A percentile compares a stretch with the other conserved stretches of the same genome.
phyloP scores from a whole-genome alignment of 1,139 yeast genomes.

The Geotrichum fermentans region DNA sequence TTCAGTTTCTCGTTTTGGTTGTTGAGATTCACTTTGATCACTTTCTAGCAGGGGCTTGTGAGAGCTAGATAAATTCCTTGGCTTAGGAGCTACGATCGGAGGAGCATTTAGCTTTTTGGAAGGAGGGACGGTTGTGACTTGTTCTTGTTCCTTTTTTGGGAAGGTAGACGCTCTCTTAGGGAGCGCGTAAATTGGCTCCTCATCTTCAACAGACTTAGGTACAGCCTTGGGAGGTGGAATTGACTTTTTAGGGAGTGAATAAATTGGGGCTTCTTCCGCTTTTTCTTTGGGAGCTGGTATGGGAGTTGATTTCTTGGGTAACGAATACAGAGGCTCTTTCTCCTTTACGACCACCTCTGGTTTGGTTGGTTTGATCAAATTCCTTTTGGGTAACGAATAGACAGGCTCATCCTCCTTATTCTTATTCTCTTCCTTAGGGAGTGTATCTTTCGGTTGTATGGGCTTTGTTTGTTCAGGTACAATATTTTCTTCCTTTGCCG shows the following conservation, averaged over 20 bases:
- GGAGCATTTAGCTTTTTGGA: too few species aligned
- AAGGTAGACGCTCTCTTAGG: constrained; percentile 6
- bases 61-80: constrained; percentile 17
- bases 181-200: constrained; percentile 8
- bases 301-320: constrained; percentile 7
- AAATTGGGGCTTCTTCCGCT: background rate
- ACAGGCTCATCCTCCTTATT: background rate
- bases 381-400: background rate
- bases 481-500: too few species aligned
- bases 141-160: background rate
- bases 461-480: too few species aligned
- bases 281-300: background rate
- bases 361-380: background rate
- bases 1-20: too few species aligned
- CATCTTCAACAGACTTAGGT: background rate
- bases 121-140: too few species aligned
- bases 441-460: too few species aligned
- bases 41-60: background rate
- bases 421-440: too few species aligned
- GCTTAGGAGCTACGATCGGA: constrained; percentile 23
- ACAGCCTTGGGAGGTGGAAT: background rate
- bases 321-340: constrained; percentile 1
- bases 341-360: background rate
- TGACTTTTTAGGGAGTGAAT: constrained; percentile 8
- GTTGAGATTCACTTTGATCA: too few species aligned